These are phyloP conservation scores for Cytospora piceicola DNA, from an alignment of 2,329 filamentous ascomycete species.

Conservation along the genomic window DNA sequence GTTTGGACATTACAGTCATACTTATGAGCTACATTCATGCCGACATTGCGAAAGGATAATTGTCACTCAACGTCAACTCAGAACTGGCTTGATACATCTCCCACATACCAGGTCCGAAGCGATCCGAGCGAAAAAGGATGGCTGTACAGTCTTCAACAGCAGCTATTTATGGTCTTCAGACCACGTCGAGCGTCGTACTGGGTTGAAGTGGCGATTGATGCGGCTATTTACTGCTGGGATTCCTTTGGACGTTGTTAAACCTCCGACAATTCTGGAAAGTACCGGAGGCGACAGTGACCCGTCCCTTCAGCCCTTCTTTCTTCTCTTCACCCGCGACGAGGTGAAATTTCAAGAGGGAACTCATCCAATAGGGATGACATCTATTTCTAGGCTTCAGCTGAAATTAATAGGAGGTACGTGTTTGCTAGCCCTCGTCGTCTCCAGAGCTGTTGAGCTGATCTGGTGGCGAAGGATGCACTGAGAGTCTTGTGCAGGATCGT, in stretches of 20 bases:
- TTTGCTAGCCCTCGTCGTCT: not conserved
- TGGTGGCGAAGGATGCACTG: not conserved
- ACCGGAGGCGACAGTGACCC: no score
- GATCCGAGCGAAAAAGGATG: not conserved
- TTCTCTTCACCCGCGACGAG: no score
- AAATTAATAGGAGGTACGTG: not conserved
- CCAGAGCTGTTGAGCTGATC: not conserved
- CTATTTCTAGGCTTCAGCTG: no score
- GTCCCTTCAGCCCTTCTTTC: no score
- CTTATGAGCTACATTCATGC: not conserved
- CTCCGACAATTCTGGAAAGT: no score
- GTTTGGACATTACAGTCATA: not conserved
- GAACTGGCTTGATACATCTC: not conserved
- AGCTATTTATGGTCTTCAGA: no score
- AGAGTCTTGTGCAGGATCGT: not conserved
- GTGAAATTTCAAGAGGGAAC: no score
- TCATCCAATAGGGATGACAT: no score
- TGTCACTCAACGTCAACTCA: not conserved
- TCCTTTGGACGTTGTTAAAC: no score
- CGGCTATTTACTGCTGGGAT: no score
- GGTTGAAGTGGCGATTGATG: not conserved
- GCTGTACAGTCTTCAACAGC: not conserved
- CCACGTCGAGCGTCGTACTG: no score
- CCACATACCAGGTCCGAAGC: conserved; percentile 2
- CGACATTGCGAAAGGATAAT: conserved; percentile 1